These are phyloP conservation scores for Limonomyces culmigenus DNA, from an alignment of 1,284 basidiomycete species.

Conservation along the genomic window DNA sequence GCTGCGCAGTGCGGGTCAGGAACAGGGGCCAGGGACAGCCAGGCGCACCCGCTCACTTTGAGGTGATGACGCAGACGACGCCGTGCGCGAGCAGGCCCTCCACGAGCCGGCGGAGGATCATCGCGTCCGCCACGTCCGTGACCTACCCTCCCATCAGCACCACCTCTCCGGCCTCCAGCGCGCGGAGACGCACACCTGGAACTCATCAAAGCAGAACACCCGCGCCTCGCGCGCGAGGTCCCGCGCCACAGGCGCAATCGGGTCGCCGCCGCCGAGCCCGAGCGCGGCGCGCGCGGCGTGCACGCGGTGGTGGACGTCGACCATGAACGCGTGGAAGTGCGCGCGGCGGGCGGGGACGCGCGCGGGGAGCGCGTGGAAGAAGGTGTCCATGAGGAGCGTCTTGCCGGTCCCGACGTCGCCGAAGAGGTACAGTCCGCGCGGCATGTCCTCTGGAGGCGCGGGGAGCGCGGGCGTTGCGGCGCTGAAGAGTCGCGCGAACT, in stretches of 20 bases:
- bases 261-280: slow-evolving; percentile 63
- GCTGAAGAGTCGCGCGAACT: slow-evolving; percentile 31
- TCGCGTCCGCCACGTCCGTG: slow-evolving; percentile 96
- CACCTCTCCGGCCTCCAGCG: neutral
- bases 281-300: slow-evolving; percentile 62
- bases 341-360: slow-evolving; percentile 73
- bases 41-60: slow-evolving; percentile 53
- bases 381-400: slow-evolving; percentile 99
- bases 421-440: slow-evolving; percentile 90
- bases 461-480: slow-evolving; percentile 12
- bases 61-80: slow-evolving; percentile 91
- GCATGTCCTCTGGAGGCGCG: slow-evolving; percentile 33
- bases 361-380: slow-evolving; percentile 77
- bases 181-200: slow-evolving; percentile 46
- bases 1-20: slow-evolving; percentile 23
- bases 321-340: slow-evolving; percentile 98
- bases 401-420: slow-evolving; percentile 96
- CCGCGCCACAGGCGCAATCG: slow-evolving; percentile 77
- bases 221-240: slow-evolving; percentile 77
- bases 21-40: slow-evolving; percentile 3
- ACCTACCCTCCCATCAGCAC: slow-evolving; percentile 30
- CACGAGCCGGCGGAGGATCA: slow-evolving; percentile 86
- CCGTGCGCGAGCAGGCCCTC: slow-evolving; percentile 78
- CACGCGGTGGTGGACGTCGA: slow-evolving; percentile 90
- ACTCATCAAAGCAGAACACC: slow-evolving; percentile 95